Evolutionary conservation across 1,284 basidiomycete species (phyloP).

Genomic region (Cryptococcus neoformans): DNA sequence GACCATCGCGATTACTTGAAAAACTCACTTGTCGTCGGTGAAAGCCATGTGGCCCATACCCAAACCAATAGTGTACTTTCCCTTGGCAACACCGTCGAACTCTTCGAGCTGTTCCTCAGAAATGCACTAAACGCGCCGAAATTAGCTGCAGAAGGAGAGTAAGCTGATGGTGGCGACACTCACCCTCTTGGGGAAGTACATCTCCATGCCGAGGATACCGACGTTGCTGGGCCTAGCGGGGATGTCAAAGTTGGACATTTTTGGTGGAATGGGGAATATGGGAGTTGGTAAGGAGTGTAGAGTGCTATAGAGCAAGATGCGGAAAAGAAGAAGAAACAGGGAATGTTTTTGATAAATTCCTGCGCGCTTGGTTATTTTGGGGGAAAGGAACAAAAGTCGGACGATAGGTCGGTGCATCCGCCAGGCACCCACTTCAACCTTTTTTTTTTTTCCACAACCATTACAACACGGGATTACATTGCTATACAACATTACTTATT

Average conservation of each 20-base stretch:
- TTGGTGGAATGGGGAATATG: background rate
- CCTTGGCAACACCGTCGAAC: slow-evolving; percentile 92
- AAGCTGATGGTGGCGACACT: slow-evolving; percentile 34
- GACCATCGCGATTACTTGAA: background rate
- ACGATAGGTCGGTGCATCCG: background rate
- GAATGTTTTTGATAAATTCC: background rate
- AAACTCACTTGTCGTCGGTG: slow-evolving; percentile 73
- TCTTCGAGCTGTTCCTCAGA: slow-evolving; percentile 93
- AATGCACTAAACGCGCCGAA: slow-evolving; percentile 65
- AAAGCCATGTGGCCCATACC: slow-evolving; percentile 98
- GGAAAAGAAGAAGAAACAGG: background rate
- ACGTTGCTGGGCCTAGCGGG: slow-evolving; percentile 77
- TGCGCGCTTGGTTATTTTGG: background rate
- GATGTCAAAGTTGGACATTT: slow-evolving; percentile 41
- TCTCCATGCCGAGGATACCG: slow-evolving; percentile 86
- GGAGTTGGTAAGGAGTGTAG: background rate
- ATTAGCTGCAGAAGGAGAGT: background rate
- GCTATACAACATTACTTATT: background rate
- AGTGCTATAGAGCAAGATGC: background rate
- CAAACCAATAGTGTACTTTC: slow-evolving; percentile 99
- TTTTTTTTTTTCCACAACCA: background rate
- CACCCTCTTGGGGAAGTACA: slow-evolving; percentile 90
- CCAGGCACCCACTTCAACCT: background rate
- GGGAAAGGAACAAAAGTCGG: slow-evolving; percentile 1
- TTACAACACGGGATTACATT: background rate